phyloP scores from a whole-genome alignment of 176 grass and related monocot species.

The Rhynchospora breviuscula region DNA sequence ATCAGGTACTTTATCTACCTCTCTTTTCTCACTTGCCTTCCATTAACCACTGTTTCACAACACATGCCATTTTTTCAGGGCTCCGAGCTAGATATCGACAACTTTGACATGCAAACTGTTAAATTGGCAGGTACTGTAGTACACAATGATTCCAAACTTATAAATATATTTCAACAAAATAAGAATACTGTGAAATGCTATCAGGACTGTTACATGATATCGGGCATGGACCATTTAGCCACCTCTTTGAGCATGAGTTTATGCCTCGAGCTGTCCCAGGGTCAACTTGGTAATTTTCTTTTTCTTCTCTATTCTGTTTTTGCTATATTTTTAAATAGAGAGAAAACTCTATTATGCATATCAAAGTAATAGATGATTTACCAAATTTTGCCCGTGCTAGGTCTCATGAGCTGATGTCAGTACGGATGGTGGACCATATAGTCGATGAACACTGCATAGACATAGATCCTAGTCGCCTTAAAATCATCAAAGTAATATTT shows the following conservation, averaged over 20 bases:
- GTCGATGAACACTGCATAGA: conserved; percentile 88
- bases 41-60: background rate
- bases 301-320: conserved; percentile 10
- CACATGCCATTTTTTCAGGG: conserved; percentile 39
- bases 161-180: background rate
- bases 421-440: conserved; percentile 60
- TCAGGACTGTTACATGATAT: conserved; percentile 90
- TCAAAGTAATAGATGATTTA: background rate
- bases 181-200: background rate
- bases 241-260: conserved; percentile 94
- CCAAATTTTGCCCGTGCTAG: conserved; percentile 26
- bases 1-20: conserved; percentile 45
- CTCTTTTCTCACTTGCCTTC: background rate
- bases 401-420: conserved; percentile 88
- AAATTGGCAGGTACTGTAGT: conserved; percentile 63
- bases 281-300: conserved; percentile 61
- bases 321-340: background rate
- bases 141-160: background rate
- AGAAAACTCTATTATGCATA: no score
- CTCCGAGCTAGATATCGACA: conserved; percentile 62
- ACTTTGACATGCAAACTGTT: conserved; percentile 65
- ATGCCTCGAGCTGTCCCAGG: conserved; percentile 62
- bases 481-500: conserved; percentile 65
- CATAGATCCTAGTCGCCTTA: conserved; percentile 60
- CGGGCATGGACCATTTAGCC: conserved; percentile 92